Conservation (phyloP, 371 early-diverging fungal genomes). For the Zancudomyces culisetae region DNA sequence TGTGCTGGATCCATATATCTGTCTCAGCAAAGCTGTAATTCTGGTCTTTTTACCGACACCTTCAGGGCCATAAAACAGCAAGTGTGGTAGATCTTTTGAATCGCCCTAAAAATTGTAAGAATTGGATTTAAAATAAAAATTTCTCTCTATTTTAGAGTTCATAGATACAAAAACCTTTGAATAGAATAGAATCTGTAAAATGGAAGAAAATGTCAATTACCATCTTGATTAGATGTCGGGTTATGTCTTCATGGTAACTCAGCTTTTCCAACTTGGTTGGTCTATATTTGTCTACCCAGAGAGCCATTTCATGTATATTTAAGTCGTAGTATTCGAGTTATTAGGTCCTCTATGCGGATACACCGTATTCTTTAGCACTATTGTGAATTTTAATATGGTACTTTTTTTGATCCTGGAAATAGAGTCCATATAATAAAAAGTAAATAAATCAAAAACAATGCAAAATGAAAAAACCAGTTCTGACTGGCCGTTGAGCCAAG, state of each 20-base stretch:
- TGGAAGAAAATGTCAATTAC: slow-evolving; percentile 28
- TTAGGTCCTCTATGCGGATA: no score
- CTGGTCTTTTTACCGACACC: slow-evolving; percentile 98
- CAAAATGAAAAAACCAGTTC: no score
- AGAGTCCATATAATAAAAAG: no score
- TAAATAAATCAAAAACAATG: no score
- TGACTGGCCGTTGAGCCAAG: no score
- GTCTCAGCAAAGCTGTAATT: slow-evolving; percentile 60
- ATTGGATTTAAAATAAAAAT: not conserved
- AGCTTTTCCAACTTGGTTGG: slow-evolving; percentile 75
- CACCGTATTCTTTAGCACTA: no score
- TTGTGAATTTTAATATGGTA: no score
- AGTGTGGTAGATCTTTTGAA: slow-evolving; percentile 79
- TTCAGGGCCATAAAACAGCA: slow-evolving; percentile 89
- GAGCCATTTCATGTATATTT: slow-evolving; percentile 21
- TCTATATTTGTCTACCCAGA: slow-evolving; percentile 96
- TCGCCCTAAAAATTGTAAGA: slow-evolving; percentile 30
- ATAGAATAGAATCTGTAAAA: no score
- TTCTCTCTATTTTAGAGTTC: not conserved
- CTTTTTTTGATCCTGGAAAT: no score
- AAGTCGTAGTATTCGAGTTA: no score
- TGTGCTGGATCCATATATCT: slow-evolving; percentile 81
- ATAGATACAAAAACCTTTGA: not conserved
- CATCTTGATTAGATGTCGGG: slow-evolving; percentile 53
- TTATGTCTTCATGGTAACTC: slow-evolving; percentile 57